Percentiles rank a stretch among this genome's conserved stretches.
These are phyloP conservation scores for Limnomonas spitsbergensis DNA, from an alignment of 139 green algal genomes.

Conservation along the genomic window DNA sequence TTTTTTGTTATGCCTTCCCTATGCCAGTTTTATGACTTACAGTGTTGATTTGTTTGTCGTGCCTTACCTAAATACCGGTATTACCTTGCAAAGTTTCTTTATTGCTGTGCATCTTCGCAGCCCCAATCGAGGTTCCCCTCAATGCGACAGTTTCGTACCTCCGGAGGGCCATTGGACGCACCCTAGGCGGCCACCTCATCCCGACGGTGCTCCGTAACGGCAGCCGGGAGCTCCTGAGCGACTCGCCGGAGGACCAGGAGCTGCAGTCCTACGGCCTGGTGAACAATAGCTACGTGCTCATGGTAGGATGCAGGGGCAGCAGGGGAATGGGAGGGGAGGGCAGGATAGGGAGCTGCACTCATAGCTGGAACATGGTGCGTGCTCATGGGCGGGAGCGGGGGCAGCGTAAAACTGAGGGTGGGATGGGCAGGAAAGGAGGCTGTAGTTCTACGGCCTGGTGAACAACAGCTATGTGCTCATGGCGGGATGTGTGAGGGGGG, in stretches of 20 bases:
- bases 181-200: conserved; percentile 16
- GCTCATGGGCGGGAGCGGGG: too few species aligned
- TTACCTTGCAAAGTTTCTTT: too few species aligned
- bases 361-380: too few species aligned
- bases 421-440: background rate
- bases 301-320: conserved; percentile 1
- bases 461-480: conserved; percentile 15
- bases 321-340: too few species aligned
- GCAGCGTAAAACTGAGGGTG: too few species aligned
- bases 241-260: background rate
- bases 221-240: background rate
- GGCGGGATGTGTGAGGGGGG: background rate
- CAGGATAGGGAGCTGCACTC: too few species aligned
- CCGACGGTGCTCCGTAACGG: background rate
- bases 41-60: too few species aligned
- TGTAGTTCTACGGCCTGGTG: background rate
- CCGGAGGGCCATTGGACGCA: conserved; percentile 10
- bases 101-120: too few species aligned
- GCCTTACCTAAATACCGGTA: too few species aligned
- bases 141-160: conserved; percentile 13
- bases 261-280: background rate
- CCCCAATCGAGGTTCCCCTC: conserved; percentile 8
- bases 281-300: conserved; percentile 11
- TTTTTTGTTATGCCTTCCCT: too few species aligned
- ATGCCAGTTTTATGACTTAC: too few species aligned